Conservation (phyloP, 192 early-diverging fungal species). For the Backusella tarrabulga region DNA sequence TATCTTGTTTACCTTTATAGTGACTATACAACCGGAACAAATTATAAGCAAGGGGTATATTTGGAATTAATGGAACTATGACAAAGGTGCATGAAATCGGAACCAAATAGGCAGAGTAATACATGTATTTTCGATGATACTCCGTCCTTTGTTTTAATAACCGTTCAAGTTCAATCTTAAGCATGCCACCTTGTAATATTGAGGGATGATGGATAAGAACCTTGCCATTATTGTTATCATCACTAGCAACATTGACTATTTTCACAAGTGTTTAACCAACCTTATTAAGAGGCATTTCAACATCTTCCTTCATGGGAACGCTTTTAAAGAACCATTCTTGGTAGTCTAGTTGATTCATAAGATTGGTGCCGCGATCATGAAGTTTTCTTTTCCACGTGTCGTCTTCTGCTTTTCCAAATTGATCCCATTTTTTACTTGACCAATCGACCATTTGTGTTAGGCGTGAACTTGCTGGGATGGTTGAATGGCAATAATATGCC, state of each 20-base stretch:
- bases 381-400: slow-evolving; percentile 58
- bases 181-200: slow-evolving; percentile 39
- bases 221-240: not conserved
- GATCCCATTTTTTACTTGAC: slow-evolving; percentile 57
- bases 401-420: slow-evolving; percentile 34
- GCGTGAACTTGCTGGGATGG: slow-evolving; percentile 37
- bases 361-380: slow-evolving; percentile 53
- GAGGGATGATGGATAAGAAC: slow-evolving; percentile 39
- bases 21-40: slow-evolving; percentile 78
- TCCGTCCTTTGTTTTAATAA: slow-evolving; percentile 52
- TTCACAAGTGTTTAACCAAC: not conserved
- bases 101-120: slow-evolving; percentile 61
- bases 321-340: slow-evolving; percentile 76
- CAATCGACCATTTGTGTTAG: slow-evolving; percentile 45
- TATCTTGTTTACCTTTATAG: slow-evolving; percentile 61
- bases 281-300: slow-evolving; percentile 22
- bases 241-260: not conserved
- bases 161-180: slow-evolving; percentile 43
- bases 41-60: slow-evolving; percentile 79
- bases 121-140: slow-evolving; percentile 73
- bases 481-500: slow-evolving; percentile 56
- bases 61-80: slow-evolving; percentile 71
- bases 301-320: slow-evolving; percentile 55
- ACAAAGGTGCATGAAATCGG: slow-evolving; percentile 70
- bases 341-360: slow-evolving; percentile 74